A percentile compares a stretch with the other conserved stretches of the same genome.
phyloP scores from a whole-genome alignment of 2,329 filamentous ascomycete genomes.

The Gnomoniopsis sp. region DNA sequence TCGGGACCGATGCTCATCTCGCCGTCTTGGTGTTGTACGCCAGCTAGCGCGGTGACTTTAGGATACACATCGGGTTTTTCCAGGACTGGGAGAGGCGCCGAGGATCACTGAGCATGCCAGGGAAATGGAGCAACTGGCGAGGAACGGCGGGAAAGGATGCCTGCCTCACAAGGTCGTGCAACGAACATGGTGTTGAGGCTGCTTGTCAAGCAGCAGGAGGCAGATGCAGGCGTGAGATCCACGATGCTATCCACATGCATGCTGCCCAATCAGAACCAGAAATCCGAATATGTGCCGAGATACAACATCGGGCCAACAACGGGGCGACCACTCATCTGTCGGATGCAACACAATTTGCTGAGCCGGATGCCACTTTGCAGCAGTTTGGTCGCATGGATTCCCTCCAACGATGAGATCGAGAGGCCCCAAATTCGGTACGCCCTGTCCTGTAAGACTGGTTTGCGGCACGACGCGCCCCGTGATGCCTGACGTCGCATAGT shows the following conservation, averaged over 20 bases:
- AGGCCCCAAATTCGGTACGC: neutral
- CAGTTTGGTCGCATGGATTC: neutral
- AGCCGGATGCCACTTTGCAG: neutral
- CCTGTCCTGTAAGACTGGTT: neutral
- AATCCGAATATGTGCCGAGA: neutral
- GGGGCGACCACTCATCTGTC: neutral
- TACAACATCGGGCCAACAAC: neutral
- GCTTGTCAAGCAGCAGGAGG: slow-evolving; percentile 1
- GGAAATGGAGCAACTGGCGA: neutral
- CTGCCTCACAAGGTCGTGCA: slow-evolving; percentile 6
- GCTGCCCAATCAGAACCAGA: neutral
- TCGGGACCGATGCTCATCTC: neutral
- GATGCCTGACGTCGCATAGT: slow-evolving; percentile 6
- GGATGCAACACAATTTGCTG: neutral
- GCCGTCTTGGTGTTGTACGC: neutral
- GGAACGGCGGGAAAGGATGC: neutral
- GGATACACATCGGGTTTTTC: slow-evolving; percentile 2
- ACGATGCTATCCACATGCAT: neutral
- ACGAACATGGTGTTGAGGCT: neutral
- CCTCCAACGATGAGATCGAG: neutral
- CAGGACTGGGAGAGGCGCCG: neutral
- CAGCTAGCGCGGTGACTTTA: neutral
- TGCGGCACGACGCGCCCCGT: slow-evolving; percentile 1
- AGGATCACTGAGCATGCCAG: neutral
- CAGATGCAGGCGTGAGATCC: neutral